Evolutionary conservation across 1,284 basidiomycete genomes (phyloP), one percentile per base, ranked within the genome.

Genomic region (Ganoderma boninense): DNA sequence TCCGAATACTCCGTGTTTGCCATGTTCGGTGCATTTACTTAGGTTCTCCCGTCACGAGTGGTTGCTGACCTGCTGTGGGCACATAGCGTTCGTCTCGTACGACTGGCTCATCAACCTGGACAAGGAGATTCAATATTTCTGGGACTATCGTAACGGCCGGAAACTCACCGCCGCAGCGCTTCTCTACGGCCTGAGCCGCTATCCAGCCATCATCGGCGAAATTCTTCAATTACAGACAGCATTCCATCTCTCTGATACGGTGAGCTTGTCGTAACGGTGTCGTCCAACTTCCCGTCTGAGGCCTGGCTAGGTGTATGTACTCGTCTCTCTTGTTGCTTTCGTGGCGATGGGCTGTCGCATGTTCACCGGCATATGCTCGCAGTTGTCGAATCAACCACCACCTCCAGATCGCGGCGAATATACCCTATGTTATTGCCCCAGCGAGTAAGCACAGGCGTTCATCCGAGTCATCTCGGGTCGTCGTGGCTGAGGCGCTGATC

Each of bases 71-170:
- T 29, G 16, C 32, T 14, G 49, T n/a, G 4, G 4, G 23, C 16
- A 57, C 32, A 14, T 16, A 57, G 54, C 54, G 18, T 8, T 57
- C 13, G 54, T 57, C 54, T 32, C 54, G 29, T 57, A 57, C 18
- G 54, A 57, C 54, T 57, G 29, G 54, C 54, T 57, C 29, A 57
- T 35, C 54, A 57, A 57, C 29, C 32, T 57, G 26, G 54, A 57
- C 54, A 32, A 29, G 18, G 54, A 57, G 54, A 32, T 57, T 14
- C 54, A 26, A 18, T 57, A 20, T 18, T 57, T 57, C 14, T 57
- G 54, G 54, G 6, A 16, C 32, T 57, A 32, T 35, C 13, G 54
- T 4, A 18, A 35, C 14, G 54, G 54, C 54, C 54, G 29, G 1
- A 57, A 57, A 8, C 29, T 10, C 16, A 57, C 54, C 16, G 54